These are phyloP conservation scores for Saturnispora sanitii DNA, from an alignment of 805 yeast genomes.

Conservation along the genomic window DNA sequence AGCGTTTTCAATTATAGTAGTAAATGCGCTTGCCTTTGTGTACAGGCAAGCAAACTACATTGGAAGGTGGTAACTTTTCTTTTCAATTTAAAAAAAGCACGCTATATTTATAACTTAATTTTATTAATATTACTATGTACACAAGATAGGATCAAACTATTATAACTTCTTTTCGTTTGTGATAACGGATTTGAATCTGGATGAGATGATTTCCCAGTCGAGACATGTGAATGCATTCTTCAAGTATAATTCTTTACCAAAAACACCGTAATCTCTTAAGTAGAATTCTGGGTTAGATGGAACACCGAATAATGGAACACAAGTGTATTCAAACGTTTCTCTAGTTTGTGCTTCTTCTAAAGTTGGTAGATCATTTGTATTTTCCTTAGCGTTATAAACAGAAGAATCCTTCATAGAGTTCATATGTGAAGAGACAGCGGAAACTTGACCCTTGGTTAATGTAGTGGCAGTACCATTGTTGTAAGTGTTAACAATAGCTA, in stretches of 20 bases:
- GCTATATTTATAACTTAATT: too few relatives aligned
- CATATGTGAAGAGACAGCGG: constrained; percentile 12
- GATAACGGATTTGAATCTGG: constrained; percentile 5
- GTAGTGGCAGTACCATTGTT: constrained; percentile 81
- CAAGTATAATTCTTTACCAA: constrained; percentile 64
- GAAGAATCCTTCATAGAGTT: constrained; percentile 1
- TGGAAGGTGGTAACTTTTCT: too few relatives aligned
- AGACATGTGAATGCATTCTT: constrained; percentile 67
- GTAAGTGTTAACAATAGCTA: constrained; percentile 74
- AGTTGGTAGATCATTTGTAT: constrained; percentile 20
- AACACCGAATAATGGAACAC: constrained; percentile 56
- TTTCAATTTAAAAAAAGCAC: too few relatives aligned
- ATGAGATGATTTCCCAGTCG: constrained; percentile 64
- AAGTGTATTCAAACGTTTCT: constrained; percentile 31
- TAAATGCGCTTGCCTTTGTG: background rate
- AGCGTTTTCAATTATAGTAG: too few relatives aligned
- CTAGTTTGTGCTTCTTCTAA: constrained; percentile 34
- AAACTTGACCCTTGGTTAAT: constrained; percentile 40
- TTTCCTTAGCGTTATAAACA: constrained; percentile 10
- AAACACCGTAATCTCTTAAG: constrained; percentile 67
- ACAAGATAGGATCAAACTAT: background rate
- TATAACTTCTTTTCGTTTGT: constrained; percentile 1
- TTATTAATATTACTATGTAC: background rate
- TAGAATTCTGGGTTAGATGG: constrained; percentile 67
- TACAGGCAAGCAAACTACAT: too few relatives aligned